Conservation (phyloP, 2,329 filamentous ascomycete genomes). For the Cladosporium halotolerans region DNA sequence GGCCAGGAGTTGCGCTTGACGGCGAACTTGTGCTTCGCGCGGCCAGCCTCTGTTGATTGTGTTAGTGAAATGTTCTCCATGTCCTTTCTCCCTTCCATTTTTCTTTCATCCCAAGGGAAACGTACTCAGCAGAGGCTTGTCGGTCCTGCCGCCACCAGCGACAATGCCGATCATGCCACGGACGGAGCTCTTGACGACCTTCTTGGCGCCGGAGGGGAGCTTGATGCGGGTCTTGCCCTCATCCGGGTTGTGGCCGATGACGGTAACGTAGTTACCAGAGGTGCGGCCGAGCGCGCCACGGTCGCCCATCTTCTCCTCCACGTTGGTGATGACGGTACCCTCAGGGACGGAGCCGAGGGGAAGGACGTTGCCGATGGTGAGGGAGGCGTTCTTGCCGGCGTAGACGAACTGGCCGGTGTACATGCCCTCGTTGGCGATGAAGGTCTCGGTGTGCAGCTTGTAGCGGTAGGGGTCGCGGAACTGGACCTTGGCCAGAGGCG, state of each 20-base stretch:
- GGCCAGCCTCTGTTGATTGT: conserved; percentile 75
- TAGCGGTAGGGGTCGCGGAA: conserved; percentile 99
- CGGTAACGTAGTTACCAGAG: conserved; percentile 98
- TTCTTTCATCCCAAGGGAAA: conserved; percentile 21
- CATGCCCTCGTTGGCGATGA: conserved; percentile 99
- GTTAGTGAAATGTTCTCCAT: conserved; percentile 4
- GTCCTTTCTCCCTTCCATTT: background rate
- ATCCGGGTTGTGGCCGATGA: conserved; percentile 95
- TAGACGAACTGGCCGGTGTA: conserved; percentile 99
- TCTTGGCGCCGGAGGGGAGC: conserved; percentile 98
- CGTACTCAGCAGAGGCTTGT: conserved; percentile 95
- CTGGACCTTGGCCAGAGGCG: conserved; percentile 90
- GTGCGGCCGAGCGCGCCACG: conserved; percentile 93
- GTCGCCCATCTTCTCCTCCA: conserved; percentile 98
- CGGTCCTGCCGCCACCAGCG: conserved; percentile 97
- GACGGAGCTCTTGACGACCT: conserved; percentile 85
- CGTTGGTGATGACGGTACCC: conserved; percentile 98
- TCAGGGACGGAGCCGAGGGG: conserved; percentile 91
- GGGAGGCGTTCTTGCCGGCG: conserved; percentile 95
- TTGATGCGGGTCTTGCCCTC: conserved; percentile 99
- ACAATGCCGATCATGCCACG: conserved; percentile 99
- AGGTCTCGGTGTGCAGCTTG: conserved; percentile 97
- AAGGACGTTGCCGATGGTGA: conserved; percentile 96
- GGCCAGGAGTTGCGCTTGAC: conserved; percentile 99
- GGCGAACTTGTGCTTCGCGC: conserved; percentile 99